These are phyloP conservation scores for Syzygium syzygioides DNA, from an alignment of 441 rosid species.

Conservation along the genomic window DNA sequence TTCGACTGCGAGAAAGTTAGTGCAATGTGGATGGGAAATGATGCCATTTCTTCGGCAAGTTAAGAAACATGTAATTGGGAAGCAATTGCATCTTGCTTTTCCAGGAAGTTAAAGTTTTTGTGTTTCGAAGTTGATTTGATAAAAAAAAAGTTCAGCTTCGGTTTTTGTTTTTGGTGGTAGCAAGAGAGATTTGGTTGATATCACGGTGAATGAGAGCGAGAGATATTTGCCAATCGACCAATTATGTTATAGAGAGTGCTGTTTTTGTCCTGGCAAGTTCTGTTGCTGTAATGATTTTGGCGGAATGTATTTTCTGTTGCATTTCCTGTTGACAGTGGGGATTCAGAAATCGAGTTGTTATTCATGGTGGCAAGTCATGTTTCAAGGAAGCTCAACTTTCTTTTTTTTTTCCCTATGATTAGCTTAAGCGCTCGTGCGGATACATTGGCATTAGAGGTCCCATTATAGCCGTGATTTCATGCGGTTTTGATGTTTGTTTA, in stretches of 20 bases:
- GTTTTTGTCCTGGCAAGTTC: neutral
- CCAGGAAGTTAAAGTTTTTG: neutral
- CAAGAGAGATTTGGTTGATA: neutral
- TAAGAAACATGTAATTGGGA: neutral
- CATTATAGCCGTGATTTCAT: neutral
- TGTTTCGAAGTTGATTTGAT: too few relatives aligned
- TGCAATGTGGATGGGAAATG: neutral
- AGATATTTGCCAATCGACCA: neutral
- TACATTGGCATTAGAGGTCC: neutral
- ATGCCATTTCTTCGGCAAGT: neutral
- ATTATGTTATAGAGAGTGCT: neutral
- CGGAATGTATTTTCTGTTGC: neutral
- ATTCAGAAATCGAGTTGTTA: neutral
- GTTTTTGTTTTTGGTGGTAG: neutral
- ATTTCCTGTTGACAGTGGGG: neutral
- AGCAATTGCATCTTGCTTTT: neutral
- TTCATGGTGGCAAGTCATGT: neutral
- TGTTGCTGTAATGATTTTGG: neutral
- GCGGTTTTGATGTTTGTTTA: neutral
- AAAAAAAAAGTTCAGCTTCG: neutral
- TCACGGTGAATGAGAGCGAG: neutral
- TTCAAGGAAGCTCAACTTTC: neutral
- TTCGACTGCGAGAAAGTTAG: neutral
- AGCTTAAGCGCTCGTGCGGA: neutral
- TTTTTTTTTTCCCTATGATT: neutral